These are phyloP conservation scores for Camellia japonica DNA, from an alignment of 148 eudicot species.

Conservation along the genomic window DNA sequence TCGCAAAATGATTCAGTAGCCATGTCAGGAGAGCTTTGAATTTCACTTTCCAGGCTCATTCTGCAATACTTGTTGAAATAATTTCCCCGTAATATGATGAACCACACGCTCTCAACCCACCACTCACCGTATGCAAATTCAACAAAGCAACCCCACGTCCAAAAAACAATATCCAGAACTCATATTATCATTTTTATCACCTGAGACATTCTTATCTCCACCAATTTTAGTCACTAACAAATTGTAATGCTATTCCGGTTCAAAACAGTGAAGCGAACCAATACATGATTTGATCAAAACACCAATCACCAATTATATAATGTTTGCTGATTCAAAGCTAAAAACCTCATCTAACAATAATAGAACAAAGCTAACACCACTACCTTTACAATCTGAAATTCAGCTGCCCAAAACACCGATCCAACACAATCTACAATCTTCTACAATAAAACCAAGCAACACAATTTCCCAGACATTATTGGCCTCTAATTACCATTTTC, in stretches of 20 bases:
- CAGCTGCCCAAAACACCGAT: neutral
- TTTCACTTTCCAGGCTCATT: slow-evolving; percentile 47
- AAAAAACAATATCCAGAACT: neutral
- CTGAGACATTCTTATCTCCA: neutral
- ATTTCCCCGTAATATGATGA: neutral
- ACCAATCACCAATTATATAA: neutral
- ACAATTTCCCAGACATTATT: neutral
- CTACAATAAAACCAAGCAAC: neutral
- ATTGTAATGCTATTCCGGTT: neutral
- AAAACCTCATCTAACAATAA: neutral
- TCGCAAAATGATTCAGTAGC: slow-evolving; percentile 15
- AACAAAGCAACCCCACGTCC: neutral
- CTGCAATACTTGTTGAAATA: slow-evolving; percentile 12
- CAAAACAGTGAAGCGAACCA: neutral
- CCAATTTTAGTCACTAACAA: slow-evolving; percentile 5
- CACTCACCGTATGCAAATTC: neutral
- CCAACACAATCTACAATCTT: slow-evolving; percentile 18
- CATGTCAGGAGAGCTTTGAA: slow-evolving; percentile 24
- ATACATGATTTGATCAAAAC: neutral
- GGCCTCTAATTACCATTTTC: neutral
- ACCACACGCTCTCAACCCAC: neutral
- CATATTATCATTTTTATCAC: neutral
- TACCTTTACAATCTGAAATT: slow-evolving; percentile 5
- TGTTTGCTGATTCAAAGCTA: neutral
- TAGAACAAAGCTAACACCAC: neutral